phyloP scores from a whole-genome alignment of 352 stramenopile species.

The Pythium sukuiense region DNA sequence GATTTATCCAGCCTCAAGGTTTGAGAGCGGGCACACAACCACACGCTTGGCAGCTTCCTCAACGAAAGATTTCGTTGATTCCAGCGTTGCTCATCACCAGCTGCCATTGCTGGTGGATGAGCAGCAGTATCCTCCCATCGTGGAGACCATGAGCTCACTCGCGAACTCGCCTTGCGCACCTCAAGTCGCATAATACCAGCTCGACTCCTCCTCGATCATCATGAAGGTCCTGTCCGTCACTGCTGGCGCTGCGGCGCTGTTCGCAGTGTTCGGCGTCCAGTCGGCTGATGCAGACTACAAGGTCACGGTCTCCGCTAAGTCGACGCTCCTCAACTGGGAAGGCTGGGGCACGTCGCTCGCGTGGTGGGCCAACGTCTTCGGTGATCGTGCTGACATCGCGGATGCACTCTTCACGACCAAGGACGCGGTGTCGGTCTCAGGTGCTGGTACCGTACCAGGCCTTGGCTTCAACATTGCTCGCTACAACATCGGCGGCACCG shows the following conservation, averaged over 20 bases:
- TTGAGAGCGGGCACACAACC: neutral
- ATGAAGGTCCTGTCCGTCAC: constrained; percentile 21
- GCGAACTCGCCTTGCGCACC: neutral
- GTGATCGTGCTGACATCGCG: constrained; percentile 49
- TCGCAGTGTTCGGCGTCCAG: constrained; percentile 4
- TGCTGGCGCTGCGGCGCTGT: constrained; percentile 7
- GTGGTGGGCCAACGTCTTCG: constrained; percentile 68
- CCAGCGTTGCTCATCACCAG: neutral
- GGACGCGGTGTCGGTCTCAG: constrained; percentile 33
- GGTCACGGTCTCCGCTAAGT: constrained; percentile 28
- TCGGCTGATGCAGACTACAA: constrained; percentile 27
- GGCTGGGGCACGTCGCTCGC: constrained; percentile 62
- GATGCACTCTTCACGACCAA: constrained; percentile 56
- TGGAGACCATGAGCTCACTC: constrained; percentile 1
- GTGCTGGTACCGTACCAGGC: constrained; percentile 30
- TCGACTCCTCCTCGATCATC: neutral
- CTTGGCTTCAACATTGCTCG: constrained; percentile 60
- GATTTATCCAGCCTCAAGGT: too few relatives aligned
- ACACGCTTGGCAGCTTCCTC: neutral
- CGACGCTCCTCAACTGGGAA: constrained; percentile 39
- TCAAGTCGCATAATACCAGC: neutral
- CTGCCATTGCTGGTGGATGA: neutral
- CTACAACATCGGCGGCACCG: constrained; percentile 61
- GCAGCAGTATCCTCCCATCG: neutral
- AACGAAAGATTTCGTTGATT: neutral